A percentile compares a stretch with the other conserved stretches of the same genome.
These are phyloP conservation scores for Letharia columbiana DNA, from an alignment of 495 filamentous ascomycete genomes.

Conservation along the genomic window DNA sequence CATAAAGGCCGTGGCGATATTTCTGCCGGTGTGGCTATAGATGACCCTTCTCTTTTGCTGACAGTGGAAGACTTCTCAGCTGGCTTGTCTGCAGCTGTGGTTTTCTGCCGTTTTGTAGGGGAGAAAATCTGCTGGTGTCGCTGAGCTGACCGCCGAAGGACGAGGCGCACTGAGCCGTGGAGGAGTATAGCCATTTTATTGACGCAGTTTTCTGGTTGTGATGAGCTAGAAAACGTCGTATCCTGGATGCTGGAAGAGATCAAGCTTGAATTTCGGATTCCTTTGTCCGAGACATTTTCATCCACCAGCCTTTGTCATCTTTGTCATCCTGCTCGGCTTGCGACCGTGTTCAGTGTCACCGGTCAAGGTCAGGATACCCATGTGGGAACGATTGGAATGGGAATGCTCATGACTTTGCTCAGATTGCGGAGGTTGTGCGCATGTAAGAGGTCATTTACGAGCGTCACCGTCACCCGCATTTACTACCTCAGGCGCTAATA, in stretches of 20 bases:
- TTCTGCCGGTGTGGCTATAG: neutral
- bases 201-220: neutral
- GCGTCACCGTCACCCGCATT: neutral
- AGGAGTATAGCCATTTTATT: conserved; percentile 1
- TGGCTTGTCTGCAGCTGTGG: conserved; percentile 10
- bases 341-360: neutral
- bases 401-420: neutral
- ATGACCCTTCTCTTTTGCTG: conserved; percentile 4
- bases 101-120: conserved; percentile 9
- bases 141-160: conserved; percentile 4
- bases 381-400: neutral
- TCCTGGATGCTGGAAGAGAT: neutral
- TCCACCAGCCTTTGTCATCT: neutral
- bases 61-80: conserved; percentile 3
- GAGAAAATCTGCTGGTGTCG: conserved; percentile 8
- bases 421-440: neutral
- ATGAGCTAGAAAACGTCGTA: neutral
- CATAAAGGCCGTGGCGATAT: conserved; percentile 12
- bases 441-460: neutral
- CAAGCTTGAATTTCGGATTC: neutral
- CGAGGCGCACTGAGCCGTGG: conserved; percentile 6
- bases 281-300: neutral
- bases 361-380: conserved; percentile 52
- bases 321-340: conserved; percentile 5
- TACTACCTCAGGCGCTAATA: too few species aligned